These are phyloP conservation scores for Podila horticola DNA, from an alignment of 192 early-diverging fungal species.

Conservation along the genomic window DNA sequence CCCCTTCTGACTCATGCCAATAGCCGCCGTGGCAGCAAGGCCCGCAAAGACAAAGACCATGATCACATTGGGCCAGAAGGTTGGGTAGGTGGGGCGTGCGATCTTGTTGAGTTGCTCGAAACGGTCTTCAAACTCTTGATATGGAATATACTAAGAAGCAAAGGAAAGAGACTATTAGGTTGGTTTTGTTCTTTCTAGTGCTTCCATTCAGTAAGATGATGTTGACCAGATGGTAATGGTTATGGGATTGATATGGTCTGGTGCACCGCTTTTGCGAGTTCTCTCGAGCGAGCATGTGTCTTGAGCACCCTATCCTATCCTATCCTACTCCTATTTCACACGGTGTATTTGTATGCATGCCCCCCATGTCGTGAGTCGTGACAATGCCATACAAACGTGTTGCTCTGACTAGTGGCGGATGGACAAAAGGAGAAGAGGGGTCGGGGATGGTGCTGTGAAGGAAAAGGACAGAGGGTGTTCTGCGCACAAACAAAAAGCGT, in stretches of 20 bases:
- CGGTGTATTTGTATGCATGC: background rate
- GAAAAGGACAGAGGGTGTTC: too few relatives aligned
- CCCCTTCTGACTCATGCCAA: conserved; percentile 16
- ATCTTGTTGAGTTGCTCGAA: conserved; percentile 37
- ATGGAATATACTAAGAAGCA: conserved; percentile 29
- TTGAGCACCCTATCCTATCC: too few relatives aligned
- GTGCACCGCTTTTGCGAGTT: too few relatives aligned
- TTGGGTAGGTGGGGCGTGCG: conserved; percentile 23
- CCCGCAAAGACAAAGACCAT: conserved; percentile 9
- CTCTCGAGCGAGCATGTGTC: too few relatives aligned
- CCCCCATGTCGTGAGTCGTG: background rate
- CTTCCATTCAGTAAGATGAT: background rate
- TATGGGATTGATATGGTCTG: too few relatives aligned
- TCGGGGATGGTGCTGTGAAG: background rate
- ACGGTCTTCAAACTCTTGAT: conserved; percentile 33
- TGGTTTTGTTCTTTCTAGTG: too few relatives aligned
- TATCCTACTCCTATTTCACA: too few relatives aligned
- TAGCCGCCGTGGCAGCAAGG: conserved; percentile 9
- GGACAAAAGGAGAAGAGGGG: background rate
- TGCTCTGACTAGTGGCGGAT: background rate
- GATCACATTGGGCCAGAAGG: conserved; percentile 24
- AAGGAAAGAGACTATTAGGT: background rate
- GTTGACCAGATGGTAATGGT: too few relatives aligned
- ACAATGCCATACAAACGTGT: too few relatives aligned
- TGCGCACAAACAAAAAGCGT: too few relatives aligned